These are phyloP conservation scores for Cyclotella cryptica DNA, from an alignment of 108 stramenopile species.

Conservation along the genomic window DNA sequence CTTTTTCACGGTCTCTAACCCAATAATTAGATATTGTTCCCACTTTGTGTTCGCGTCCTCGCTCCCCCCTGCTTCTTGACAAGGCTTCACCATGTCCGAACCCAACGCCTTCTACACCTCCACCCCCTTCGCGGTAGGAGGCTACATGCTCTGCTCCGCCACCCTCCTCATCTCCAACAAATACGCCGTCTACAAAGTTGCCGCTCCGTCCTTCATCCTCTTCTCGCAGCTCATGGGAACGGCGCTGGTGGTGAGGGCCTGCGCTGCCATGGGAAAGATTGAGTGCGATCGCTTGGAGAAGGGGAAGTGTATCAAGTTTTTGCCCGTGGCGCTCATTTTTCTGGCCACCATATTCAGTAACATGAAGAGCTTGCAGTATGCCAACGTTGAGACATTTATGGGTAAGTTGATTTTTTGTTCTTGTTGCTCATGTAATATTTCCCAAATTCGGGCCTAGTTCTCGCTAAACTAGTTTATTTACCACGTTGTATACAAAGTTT, in stretches of 20 bases:
- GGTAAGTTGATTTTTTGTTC: background rate
- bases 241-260: conserved; percentile 47
- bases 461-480: background rate
- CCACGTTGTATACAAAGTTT: conserved; percentile 17
- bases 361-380: conserved; percentile 58
- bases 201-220: conserved; percentile 60
- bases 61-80: too few relatives aligned
- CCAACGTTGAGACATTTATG: conserved; percentile 78
- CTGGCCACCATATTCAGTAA: conserved; percentile 55
- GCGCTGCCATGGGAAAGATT: conserved; percentile 47
- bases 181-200: conserved; percentile 64
- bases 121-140: conserved; percentile 63
- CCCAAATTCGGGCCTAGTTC: background rate
- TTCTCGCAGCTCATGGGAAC: conserved; percentile 60
- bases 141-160: conserved; percentile 68
- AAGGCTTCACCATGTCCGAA: conserved; percentile 23
- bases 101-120: conserved; percentile 32
- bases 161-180: conserved; percentile 75
- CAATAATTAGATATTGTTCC: too few relatives aligned
- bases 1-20: too few relatives aligned
- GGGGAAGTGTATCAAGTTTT: conserved; percentile 44
- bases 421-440: background rate
- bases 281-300: conserved; percentile 50
- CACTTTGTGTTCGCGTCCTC: too few relatives aligned
- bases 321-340: conserved; percentile 57